A percentile compares a stretch with the other conserved stretches of the same genome.
Evolutionary conservation across 257 asterid genomes (phyloP).

Genomic region (Gynochthodes officinalis): DNA sequence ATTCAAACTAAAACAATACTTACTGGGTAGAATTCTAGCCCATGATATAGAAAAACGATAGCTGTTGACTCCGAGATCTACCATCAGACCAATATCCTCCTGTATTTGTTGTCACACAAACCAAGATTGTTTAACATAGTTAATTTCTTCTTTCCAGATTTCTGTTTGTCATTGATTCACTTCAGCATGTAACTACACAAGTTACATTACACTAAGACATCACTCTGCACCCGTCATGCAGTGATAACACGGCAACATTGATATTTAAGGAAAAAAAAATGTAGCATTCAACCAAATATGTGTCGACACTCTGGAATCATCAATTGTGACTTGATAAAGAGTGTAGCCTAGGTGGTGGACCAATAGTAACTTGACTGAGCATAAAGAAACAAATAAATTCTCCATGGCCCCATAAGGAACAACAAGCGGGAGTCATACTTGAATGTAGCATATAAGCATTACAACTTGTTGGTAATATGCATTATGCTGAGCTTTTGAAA

Average conservation of each 20-base stretch:
- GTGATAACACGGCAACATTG: neutral
- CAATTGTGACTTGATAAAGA: no score
- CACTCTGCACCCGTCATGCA: neutral
- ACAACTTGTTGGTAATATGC: neutral
- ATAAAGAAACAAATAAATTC: neutral
- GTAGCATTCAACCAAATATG: no score
- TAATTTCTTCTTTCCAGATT: neutral
- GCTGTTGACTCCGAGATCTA: slow-evolving; percentile 53
- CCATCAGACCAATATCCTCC: slow-evolving; percentile 65
- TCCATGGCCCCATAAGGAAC: neutral
- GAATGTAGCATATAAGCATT: neutral
- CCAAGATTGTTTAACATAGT: neutral
- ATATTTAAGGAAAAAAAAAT: no score
- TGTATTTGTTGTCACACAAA: slow-evolving; percentile 20
- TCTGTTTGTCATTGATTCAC: neutral
- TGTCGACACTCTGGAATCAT: no score
- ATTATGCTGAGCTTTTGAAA: neutral
- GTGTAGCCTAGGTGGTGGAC: no score
- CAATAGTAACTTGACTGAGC: neutral
- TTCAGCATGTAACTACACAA: neutral
- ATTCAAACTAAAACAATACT: slow-evolving; percentile 9
- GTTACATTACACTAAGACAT: neutral
- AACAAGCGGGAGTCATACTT: neutral
- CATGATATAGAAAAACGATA: slow-evolving; percentile 67
- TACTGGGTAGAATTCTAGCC: slow-evolving; percentile 74